Percentiles rank a stretch among this genome's conserved stretches.
phyloP scores from a whole-genome alignment of 768 basidiomycete genomes.

The Kwoniella shandongensis region DNA sequence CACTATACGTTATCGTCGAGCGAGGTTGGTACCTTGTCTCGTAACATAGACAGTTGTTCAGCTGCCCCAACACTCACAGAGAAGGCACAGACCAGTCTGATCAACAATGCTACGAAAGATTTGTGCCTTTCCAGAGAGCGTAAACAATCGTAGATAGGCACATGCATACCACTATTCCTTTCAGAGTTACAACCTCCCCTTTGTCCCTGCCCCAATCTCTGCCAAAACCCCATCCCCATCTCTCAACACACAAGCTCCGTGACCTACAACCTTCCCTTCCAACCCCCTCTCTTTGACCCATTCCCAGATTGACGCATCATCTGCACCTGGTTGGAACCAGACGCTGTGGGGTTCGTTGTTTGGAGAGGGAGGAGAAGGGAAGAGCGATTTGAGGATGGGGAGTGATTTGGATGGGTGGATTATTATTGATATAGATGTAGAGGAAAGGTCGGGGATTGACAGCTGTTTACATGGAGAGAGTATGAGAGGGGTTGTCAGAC shows the following conservation, averaged over 20 bases:
- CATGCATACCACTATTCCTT: too few species aligned
- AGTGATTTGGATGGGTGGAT: constrained; percentile 38
- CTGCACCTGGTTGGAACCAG: constrained; percentile 89
- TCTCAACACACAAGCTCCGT: constrained; percentile 79
- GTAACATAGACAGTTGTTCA: too few species aligned
- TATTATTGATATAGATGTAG: constrained; percentile 47
- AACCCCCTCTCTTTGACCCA: constrained; percentile 70
- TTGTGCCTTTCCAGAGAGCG: too few species aligned
- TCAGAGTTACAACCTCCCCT: too few species aligned
- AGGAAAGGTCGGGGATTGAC: constrained; percentile 24
- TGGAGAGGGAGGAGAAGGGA: constrained; percentile 12
- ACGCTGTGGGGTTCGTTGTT: constrained; percentile 66
- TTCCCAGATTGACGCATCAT: constrained; percentile 63
- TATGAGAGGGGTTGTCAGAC: not conserved
- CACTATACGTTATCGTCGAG: too few species aligned
- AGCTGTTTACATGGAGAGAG: constrained; percentile 14
- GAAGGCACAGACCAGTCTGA: too few species aligned
- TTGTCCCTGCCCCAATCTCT: constrained; percentile 1
- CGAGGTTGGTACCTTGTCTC: too few species aligned
- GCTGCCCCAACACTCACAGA: too few species aligned
- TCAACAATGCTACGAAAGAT: too few species aligned
- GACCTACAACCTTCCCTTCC: constrained; percentile 68
- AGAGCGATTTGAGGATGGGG: constrained; percentile 38
- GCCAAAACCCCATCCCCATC: constrained; percentile 61
- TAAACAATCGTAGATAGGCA: too few species aligned